phyloP scores from a whole-genome alignment of 148 eudicot genomes.

The Polygonum maritimum region DNA sequence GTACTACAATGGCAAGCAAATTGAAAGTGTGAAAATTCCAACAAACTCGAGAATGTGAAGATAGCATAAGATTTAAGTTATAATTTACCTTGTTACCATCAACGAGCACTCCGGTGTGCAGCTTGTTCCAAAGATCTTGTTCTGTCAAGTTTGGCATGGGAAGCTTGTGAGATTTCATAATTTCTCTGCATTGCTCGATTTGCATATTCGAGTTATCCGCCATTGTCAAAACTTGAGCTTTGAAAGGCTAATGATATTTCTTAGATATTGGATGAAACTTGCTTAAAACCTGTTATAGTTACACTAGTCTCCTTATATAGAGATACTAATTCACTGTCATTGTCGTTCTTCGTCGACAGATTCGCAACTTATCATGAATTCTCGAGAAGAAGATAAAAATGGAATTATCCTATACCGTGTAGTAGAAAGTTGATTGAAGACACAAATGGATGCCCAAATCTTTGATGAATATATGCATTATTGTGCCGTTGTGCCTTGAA shows the following conservation, averaged over 20 bases:
- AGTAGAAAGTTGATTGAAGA: background rate
- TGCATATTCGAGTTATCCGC: background rate
- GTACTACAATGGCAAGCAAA: background rate
- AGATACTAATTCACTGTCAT: background rate
- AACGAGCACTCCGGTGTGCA: background rate
- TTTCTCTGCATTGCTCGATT: background rate
- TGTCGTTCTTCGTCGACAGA: background rate
- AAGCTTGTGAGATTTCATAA: background rate
- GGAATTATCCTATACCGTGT: background rate
- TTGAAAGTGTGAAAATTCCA: background rate
- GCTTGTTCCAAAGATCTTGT: constrained; percentile 4
- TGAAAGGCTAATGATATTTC: background rate
- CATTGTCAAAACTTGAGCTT: background rate
- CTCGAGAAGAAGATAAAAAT: background rate
- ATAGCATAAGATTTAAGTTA: background rate
- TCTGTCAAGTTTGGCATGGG: constrained; percentile 2
- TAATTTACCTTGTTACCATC: constrained; percentile 7
- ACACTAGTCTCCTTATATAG: background rate
- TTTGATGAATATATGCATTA: background rate
- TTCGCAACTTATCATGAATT: background rate
- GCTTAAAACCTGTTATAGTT: background rate
- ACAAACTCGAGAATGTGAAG: background rate
- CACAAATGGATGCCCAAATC: background rate
- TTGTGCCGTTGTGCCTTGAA: background rate
- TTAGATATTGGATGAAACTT: background rate